Percentiles rank a stretch among this genome's conserved stretches.
Evolutionary conservation across 164 flowering plant genomes (phyloP).

Genomic region (grape (Vitis vinifera)): DNA sequence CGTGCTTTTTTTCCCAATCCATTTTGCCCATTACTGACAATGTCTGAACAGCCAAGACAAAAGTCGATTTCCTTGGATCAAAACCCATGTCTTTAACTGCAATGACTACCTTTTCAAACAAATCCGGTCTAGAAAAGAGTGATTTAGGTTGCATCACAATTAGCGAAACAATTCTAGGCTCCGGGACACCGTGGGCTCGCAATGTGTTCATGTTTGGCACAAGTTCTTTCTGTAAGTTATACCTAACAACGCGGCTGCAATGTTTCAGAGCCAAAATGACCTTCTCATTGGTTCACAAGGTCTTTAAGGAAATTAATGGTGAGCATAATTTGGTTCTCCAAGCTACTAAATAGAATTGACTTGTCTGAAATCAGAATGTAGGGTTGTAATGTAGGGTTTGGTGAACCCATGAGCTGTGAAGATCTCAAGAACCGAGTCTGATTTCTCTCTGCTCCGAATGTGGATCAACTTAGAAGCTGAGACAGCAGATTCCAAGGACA

Average conservation of each 20-base stretch:
- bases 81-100: constrained; percentile 15
- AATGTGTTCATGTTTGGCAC: constrained; percentile 3
- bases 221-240: neutral
- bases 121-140: neutral
- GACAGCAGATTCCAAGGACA: too few relatives aligned
- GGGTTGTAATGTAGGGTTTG: too few relatives aligned
- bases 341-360: neutral
- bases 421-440: too few relatives aligned
- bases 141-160: neutral
- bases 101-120: constrained; percentile 3
- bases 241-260: neutral
- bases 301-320: constrained; percentile 2
- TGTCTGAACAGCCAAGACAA: neutral
- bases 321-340: constrained; percentile 10
- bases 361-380: neutral
- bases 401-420: too few relatives aligned
- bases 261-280: too few relatives aligned
- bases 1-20: constrained; percentile 4
- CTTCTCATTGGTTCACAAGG: neutral
- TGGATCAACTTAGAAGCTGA: too few relatives aligned
- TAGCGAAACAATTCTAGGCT: neutral
- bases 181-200: constrained; percentile 10
- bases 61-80: constrained; percentile 3
- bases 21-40: neutral
- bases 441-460: too few relatives aligned